phyloP scores from a whole-genome alignment of 129 eudicot genomes.

The Mikania micrantha region DNA sequence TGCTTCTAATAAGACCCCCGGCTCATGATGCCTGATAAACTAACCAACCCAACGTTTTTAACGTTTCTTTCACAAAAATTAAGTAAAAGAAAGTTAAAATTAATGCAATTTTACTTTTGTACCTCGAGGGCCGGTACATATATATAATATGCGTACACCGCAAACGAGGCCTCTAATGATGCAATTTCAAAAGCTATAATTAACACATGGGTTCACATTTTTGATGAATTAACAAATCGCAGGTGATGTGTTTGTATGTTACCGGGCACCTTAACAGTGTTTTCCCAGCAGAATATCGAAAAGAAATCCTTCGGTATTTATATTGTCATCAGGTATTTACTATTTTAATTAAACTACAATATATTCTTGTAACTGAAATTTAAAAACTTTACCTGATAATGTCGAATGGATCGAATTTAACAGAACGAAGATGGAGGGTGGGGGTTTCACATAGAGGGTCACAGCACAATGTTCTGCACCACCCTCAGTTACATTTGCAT shows the following conservation, averaged over 20 bases:
- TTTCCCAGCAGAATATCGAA: conserved; percentile 48
- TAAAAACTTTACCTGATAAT: not conserved
- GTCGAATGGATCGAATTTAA: no score
- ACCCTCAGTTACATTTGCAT: conserved; percentile 38
- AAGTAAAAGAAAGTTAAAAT: no score
- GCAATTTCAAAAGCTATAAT: no score
- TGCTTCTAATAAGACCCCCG: no score
- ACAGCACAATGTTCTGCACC: conserved; percentile 38
- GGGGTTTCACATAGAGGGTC: conserved; percentile 40
- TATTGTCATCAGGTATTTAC: conserved; percentile 71
- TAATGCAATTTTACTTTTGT: no score
- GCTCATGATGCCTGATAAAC: no score
- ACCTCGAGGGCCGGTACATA: no score
- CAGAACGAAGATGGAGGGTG: conserved; percentile 44
- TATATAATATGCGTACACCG: no score
- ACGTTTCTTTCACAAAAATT: no score
- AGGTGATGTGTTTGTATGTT: conserved; percentile 69
- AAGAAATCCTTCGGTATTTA: conserved; percentile 71
- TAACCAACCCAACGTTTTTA: no score
- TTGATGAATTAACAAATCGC: conserved; percentile 13
- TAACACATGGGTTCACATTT: not conserved
- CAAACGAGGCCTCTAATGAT: no score
- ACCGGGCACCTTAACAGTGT: conserved; percentile 71
- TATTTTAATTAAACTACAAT: not conserved
- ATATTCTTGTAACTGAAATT: not conserved